These are phyloP conservation scores for Rhexocercosporidium sp. DNA, from an alignment of 2,329 filamentous ascomycete genomes.

Conservation along the genomic window DNA sequence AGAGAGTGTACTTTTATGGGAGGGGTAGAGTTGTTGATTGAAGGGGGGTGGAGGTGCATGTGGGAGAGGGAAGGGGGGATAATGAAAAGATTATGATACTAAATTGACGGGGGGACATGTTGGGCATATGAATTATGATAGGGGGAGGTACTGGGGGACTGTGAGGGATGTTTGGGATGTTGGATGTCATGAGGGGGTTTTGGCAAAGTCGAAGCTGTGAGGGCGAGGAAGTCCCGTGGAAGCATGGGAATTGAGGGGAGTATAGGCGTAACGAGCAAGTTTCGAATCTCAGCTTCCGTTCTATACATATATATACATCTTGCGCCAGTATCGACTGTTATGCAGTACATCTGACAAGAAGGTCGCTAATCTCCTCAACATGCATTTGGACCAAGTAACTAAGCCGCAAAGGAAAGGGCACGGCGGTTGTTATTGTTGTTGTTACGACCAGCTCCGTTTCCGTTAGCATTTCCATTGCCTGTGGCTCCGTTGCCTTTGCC, in stretches of 20 bases:
- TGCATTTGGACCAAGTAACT: not conserved
- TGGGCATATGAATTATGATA: not conserved
- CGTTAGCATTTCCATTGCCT: not conserved
- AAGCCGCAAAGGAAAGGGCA: not conserved
- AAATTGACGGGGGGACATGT: not conserved
- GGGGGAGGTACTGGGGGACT: not conserved
- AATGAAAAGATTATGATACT: too few species aligned
- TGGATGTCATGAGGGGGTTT: too few species aligned
- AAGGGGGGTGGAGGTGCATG: too few species aligned
- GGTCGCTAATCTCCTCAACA: not conserved
- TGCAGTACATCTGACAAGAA: slow-evolving; percentile 2
- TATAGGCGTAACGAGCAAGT: too few species aligned
- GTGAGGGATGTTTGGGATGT: not conserved
- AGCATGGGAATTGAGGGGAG: too few species aligned
- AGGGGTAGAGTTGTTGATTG: too few species aligned
- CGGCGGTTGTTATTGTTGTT: slow-evolving; percentile 1
- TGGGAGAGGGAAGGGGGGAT: too few species aligned
- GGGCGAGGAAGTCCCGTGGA: too few species aligned
- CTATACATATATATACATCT: not conserved
- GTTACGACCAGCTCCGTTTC: not conserved
- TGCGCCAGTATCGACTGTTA: not conserved
- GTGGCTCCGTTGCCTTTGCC: not conserved
- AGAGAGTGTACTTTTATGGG: too few species aligned
- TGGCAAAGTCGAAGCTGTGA: too few species aligned
- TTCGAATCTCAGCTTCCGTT: not conserved